Conservation (phyloP, 1,284 basidiomycete genomes). For the Sanghuangporus weigelae region DNA sequence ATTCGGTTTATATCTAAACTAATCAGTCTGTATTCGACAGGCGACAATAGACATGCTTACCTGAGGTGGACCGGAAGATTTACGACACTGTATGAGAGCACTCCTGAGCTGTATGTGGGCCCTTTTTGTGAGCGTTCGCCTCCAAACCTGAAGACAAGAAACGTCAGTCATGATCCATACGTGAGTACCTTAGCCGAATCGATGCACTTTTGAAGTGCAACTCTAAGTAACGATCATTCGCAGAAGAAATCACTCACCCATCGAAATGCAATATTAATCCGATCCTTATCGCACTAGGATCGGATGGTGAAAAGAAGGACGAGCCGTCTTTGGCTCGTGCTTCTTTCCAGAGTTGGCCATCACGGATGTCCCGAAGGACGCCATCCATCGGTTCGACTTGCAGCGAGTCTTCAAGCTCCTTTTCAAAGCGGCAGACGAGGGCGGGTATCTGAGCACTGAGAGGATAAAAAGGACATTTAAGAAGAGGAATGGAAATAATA, state of each 20-base stretch:
- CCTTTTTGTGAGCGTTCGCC: not conserved
- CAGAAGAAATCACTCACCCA: conserved; percentile 12
- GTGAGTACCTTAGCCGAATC: not conserved
- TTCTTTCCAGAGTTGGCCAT: conserved; percentile 17
- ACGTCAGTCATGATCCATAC: not conserved
- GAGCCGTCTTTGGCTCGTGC: conserved; percentile 13
- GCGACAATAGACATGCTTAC: not conserved
- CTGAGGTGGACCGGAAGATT: conserved; percentile 7
- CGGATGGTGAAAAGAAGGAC: conserved; percentile 15
- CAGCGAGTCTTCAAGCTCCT: not conserved
- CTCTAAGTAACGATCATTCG: not conserved
- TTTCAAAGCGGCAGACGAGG: conserved; percentile 4
- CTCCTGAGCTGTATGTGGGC: conserved; percentile 4
- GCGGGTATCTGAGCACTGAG: conserved; percentile 8
- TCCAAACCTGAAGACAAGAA: too few relatives aligned
- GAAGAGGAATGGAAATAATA: not conserved
- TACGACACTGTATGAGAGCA: conserved; percentile 9
- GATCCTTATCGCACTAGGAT: conserved; percentile 6
- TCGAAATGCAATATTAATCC: conserved; percentile 11
- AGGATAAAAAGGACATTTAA: conserved; percentile 4
- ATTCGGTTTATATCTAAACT: conserved; percentile 11
- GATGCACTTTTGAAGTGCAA: too few relatives aligned
- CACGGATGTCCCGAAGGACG: conserved; percentile 1
- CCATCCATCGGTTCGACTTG: not conserved
- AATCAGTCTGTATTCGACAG: not conserved